Conservation (phyloP, 108 stramenopile genomes). For the Nitzschia inconspicua region DNA sequence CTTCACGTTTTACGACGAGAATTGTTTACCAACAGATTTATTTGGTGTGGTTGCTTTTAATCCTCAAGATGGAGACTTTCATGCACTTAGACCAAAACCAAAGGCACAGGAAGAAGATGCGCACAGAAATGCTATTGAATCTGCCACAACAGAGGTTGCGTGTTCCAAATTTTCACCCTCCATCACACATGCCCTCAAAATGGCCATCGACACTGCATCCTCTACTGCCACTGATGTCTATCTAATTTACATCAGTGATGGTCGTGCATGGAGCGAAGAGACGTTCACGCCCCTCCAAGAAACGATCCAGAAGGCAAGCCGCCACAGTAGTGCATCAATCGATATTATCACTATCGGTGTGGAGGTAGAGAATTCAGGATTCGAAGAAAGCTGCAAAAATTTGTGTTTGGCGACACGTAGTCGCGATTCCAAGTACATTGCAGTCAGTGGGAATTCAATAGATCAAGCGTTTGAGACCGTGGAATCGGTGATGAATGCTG, state of each 20-base stretch:
- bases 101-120: slow-evolving; percentile 6
- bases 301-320: slow-evolving; percentile 7
- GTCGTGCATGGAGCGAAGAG: slow-evolving; percentile 5
- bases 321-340: slow-evolving; percentile 15
- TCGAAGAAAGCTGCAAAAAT: slow-evolving; percentile 19
- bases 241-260: slow-evolving; percentile 27
- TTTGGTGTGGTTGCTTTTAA: slow-evolving; percentile 21
- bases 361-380: slow-evolving; percentile 10
- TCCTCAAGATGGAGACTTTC: neutral
- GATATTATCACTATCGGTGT: slow-evolving; percentile 24
- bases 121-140: slow-evolving; percentile 9
- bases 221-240: slow-evolving; percentile 20
- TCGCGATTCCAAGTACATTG: slow-evolving; percentile 14
- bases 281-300: slow-evolving; percentile 4
- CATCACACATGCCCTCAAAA: slow-evolving; percentile 9
- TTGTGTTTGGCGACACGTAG: slow-evolving; percentile 26
- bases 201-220: slow-evolving; percentile 10
- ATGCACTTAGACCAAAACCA: neutral
- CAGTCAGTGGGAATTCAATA: slow-evolving; percentile 1
- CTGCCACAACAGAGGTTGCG: slow-evolving; percentile 2
- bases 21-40: slow-evolving; percentile 14
- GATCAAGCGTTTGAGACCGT: slow-evolving; percentile 12
- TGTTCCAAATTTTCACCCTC: slow-evolving; percentile 6
- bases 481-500: slow-evolving; percentile 2
- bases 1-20: slow-evolving; percentile 13